Base-by-base conservation (phyloP, 768 basidiomycete genomes). In the Pulveroboletus sp. region DNA sequence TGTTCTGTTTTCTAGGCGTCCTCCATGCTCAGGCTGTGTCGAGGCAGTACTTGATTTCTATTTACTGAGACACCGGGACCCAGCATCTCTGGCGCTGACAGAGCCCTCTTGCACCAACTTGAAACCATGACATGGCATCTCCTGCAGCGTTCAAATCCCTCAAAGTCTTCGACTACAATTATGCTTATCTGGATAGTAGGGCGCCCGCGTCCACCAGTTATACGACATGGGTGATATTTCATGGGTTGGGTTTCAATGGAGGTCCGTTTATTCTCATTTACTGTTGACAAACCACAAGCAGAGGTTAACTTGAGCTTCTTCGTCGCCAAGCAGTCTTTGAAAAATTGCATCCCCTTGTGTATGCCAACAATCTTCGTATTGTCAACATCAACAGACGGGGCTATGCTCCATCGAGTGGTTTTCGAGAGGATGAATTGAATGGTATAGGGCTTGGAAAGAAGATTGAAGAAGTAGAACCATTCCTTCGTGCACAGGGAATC, bases 321-420 rank as follows among this genome's bases (percentile, higher is more conserved):
- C 13, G 7, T 36, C 8, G 13, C 4, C 2, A 25, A 58, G 57
- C 24, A 13, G 34, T 44, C 32, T 35, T 53, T 17, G 51, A 63
- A 37, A 64, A 55, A 29, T 42, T 64, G 9, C 42, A 64, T 21
- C 62, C 62, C 12, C 45, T 58, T 23, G 64, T 62, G 1, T 51
- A 33, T 35, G 23, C 32, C 2, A 56, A 66, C 43, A 37, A 56
- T 23, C 51, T 58, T 11, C 59, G 62, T 21, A 56, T 64, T 24
- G 44, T 64, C 41, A 52, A 53, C n/a, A n/a, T 64, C 14, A 53
- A 66, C 33, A 52, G 62, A 41, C 65, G 62, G 6, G 65, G 62
- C 2, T 66, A 66, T 16, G 1, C 43, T 2, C 64, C 64, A 16
- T 64, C 64, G 16, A 63, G 64, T 17, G 32, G 46, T 21, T 66